phyloP scores from a whole-genome alignment of 306 rosid genomes.

The Castanea crenata region DNA sequence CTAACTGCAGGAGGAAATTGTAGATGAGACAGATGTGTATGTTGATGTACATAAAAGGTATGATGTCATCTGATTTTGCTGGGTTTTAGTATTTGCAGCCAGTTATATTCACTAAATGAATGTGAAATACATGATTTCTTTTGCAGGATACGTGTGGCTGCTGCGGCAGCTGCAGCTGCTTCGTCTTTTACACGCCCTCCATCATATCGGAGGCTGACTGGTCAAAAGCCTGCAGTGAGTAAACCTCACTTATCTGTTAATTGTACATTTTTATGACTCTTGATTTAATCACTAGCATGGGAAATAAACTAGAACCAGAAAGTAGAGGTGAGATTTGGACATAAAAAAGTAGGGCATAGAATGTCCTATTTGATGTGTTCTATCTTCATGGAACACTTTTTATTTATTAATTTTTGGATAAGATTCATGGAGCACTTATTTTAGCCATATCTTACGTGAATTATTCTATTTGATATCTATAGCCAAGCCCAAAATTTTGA shows the following conservation, averaged over 20 bases:
- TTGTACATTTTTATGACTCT: background rate
- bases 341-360: background rate
- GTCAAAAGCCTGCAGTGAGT: constrained; percentile 44
- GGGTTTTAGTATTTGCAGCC: constrained; percentile 11
- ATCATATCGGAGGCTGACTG: constrained; percentile 39
- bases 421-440: background rate
- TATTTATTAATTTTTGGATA: background rate
- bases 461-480: background rate
- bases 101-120: constrained; percentile 13
- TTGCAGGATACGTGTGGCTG: constrained; percentile 53
- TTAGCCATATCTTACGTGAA: background rate
- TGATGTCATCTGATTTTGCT: background rate
- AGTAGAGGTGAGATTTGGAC: background rate
- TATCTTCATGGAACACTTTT: no score
- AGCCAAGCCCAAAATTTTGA: no score
- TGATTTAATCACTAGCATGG: background rate
- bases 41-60: constrained; percentile 82
- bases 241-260: constrained; percentile 11
- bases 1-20: constrained; percentile 55
- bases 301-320: background rate
- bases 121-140: constrained; percentile 16
- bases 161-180: constrained; percentile 44
- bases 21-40: constrained; percentile 56
- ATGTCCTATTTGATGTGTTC: no score
- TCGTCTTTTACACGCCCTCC: constrained; percentile 29